Conservation (phyloP, 1,139 yeast species). For the Arxiozyma telluris region DNA sequence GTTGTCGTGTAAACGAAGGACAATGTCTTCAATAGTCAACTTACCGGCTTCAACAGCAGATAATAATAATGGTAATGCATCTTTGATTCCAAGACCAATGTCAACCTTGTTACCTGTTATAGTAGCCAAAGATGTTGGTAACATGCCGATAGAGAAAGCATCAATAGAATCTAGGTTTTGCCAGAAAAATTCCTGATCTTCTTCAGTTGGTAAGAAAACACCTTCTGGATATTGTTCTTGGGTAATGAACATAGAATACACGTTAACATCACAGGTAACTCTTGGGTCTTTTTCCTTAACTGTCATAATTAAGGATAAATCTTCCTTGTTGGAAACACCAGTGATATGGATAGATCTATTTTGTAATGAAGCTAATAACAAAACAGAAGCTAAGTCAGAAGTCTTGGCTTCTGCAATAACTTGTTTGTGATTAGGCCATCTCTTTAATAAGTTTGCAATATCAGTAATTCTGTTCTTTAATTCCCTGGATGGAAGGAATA, state of each 20-base stretch:
- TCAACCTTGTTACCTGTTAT: conserved; percentile 50
- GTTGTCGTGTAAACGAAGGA: conserved; percentile 65
- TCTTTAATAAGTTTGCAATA: conserved; percentile 67
- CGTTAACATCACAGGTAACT: conserved; percentile 87
- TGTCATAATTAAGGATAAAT: conserved; percentile 73
- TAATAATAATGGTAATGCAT: conserved; percentile 73
- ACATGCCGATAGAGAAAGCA: conserved; percentile 76
- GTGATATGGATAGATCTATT: conserved; percentile 82
- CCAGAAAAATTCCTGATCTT: conserved; percentile 82
- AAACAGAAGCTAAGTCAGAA: conserved; percentile 82
- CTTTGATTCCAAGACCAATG: conserved; percentile 72
- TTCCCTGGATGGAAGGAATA: conserved; percentile 74
- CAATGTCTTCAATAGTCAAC: conserved; percentile 65
- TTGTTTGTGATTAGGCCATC: conserved; percentile 81
- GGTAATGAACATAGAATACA: conserved; percentile 68
- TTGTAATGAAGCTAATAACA: conserved; percentile 83
- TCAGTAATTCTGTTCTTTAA: conserved; percentile 62
- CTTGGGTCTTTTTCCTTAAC: conserved; percentile 73
- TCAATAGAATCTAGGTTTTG: conserved; percentile 61
- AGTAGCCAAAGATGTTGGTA: conserved; percentile 66
- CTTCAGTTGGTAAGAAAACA: conserved; percentile 64
- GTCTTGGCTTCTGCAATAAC: conserved; percentile 88
- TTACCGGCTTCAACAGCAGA: conserved; percentile 70
- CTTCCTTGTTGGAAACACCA: conserved; percentile 73
- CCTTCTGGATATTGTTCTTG: conserved; percentile 66